A percentile compares a stretch with the other conserved stretches of the same genome.
Evolutionary conservation across 2,329 filamentous ascomycete genomes (phyloP).

Genomic region (Pseudogymnoascus sp.): DNA sequence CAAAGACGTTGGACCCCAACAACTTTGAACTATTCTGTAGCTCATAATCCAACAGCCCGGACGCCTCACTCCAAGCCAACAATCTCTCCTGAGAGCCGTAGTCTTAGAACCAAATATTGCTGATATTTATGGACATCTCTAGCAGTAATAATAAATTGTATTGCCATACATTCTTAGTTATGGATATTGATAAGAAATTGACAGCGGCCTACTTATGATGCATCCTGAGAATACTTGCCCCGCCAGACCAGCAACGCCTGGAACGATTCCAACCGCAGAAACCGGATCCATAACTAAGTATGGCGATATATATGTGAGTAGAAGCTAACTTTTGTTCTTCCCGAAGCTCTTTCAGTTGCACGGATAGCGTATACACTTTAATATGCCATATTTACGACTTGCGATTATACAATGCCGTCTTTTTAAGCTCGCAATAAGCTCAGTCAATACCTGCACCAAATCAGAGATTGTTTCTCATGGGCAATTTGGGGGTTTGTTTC

Average conservation of each 20-base stretch:
- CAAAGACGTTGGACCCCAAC: conserved; percentile 42
- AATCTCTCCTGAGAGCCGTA: conserved; percentile 45
- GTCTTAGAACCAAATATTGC: conserved; percentile 42
- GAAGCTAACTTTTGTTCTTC: not conserved
- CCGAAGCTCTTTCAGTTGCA: not conserved
- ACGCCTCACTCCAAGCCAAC: conserved; percentile 45
- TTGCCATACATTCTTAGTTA: conserved; percentile 29
- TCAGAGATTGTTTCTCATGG: not conserved
- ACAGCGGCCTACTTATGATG: conserved; percentile 34
- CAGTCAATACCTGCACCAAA: not conserved
- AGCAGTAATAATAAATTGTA: conserved; percentile 44
- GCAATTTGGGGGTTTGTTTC: not conserved
- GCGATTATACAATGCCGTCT: not conserved
- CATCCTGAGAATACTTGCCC: conserved; percentile 43
- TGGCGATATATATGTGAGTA: not conserved
- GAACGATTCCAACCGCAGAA: conserved; percentile 37
- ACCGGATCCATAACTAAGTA: conserved; percentile 37
- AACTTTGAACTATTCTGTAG: conserved; percentile 37
- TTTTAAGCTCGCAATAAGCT: not conserved
- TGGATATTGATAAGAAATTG: not conserved
- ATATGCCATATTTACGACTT: not conserved
- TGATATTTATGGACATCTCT: conserved; percentile 43
- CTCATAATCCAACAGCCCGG: conserved; percentile 41
- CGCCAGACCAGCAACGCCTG: conserved; percentile 41
- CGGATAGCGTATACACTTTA: not conserved